phyloP scores from a whole-genome alignment of 352 stramenopile genomes.

The Pythium folliculosum region DNA sequence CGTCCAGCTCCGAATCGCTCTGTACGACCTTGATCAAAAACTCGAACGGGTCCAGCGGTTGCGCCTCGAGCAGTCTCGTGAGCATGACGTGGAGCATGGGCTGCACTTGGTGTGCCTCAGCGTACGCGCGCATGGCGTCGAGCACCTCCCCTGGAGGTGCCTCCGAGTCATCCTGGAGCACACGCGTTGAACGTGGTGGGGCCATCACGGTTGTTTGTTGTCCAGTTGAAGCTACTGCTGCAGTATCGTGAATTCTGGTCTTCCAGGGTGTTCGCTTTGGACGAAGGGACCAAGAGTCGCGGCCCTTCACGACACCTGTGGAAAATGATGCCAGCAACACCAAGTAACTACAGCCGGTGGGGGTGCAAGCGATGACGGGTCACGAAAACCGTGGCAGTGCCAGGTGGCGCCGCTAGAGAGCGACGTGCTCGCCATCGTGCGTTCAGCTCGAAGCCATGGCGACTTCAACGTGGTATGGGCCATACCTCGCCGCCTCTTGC shows the following conservation, averaged over 20 bases:
- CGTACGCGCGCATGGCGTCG: constrained; percentile 63
- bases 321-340: neutral
- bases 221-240: neutral
- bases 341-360: neutral
- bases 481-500: neutral
- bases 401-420: neutral
- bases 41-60: constrained; percentile 67
- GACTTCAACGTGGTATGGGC: neutral
- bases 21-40: constrained; percentile 64
- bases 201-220: constrained; percentile 20
- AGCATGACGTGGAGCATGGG: constrained; percentile 68
- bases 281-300: neutral
- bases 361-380: neutral
- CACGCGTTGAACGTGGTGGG: constrained; percentile 38
- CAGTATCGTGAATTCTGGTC: too few relatives aligned
- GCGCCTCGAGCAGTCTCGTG: constrained; percentile 52
- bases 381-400: neutral
- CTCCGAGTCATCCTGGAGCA: constrained; percentile 29
- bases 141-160: constrained; percentile 38
- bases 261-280: neutral
- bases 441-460: neutral
- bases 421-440: neutral
- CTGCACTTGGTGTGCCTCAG: constrained; percentile 56
- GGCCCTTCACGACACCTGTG: neutral
- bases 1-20: constrained; percentile 54